Conservation (phyloP, 768 basidiomycete genomes). For the Chalciporus piperatus region DNA sequence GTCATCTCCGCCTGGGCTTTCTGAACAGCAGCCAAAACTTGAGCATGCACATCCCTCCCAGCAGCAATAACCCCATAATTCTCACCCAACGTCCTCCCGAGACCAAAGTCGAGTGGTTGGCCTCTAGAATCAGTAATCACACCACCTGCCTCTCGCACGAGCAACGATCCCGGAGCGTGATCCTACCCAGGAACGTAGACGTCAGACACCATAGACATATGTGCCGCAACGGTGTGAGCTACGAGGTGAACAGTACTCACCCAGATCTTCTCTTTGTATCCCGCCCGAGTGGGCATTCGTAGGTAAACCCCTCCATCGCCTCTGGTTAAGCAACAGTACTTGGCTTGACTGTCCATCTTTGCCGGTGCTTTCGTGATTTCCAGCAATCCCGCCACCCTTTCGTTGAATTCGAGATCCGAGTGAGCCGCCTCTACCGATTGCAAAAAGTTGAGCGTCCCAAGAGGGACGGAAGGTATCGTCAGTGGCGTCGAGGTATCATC, state of each 20-base stretch:
- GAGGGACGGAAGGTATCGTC: conserved; percentile 42
- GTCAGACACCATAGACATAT: no score
- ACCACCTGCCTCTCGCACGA: conserved; percentile 89
- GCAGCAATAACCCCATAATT: conserved; percentile 90
- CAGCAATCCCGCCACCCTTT: conserved; percentile 63
- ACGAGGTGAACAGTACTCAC: conserved; percentile 35
- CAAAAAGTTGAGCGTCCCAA: conserved; percentile 61
- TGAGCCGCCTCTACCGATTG: conserved; percentile 94
- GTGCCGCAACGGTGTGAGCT: no score
- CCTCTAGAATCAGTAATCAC: conserved; percentile 85
- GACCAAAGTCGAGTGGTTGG: conserved; percentile 74
- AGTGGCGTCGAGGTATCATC: conserved; percentile 49
- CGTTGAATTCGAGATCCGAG: conserved; percentile 84
- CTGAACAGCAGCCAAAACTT: conserved; percentile 73
- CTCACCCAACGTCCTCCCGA: conserved; percentile 79
- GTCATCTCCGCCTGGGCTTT: conserved; percentile 41
- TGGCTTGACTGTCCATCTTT: conserved; percentile 96
- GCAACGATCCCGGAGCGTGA: conserved; percentile 82
- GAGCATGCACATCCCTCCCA: conserved; percentile 63
- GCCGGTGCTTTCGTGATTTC: conserved; percentile 62
- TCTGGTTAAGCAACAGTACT: conserved; percentile 83
- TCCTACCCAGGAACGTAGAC: conserved; percentile 49
- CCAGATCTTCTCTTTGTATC: conserved; percentile 97
- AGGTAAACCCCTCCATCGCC: conserved; percentile 86
- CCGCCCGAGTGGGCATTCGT: conserved; percentile 72